Base-by-base conservation (phyloP, 164 flowering plant genomes). In the Sextonia rubra region DNA sequence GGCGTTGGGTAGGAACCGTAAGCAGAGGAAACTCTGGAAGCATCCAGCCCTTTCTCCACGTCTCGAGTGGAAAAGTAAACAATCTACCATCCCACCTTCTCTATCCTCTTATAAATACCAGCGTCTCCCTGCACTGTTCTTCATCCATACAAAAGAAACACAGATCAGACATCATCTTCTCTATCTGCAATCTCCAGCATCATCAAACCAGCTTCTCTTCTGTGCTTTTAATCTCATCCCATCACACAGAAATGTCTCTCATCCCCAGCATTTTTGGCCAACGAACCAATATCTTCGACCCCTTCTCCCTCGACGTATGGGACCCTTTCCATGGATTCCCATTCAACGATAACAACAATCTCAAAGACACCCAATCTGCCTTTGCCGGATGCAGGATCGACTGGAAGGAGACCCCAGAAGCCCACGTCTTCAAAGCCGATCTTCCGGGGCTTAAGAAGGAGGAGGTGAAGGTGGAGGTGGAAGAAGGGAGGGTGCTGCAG, bases 361-460 rank as follows among this genome's bases (percentile, higher is more conserved):
- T 62, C 58, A 14, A 67, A 69, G 56, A 82, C 77, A 27, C 24
- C 14, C 62, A 72, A 0, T 24, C 83, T 9, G 71, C 73, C 11
- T 56, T 81, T 3, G 79, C 73, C 2, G 69, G 65, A 61, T 47
- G 79, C 60, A 15, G 20, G 60, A 55, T 55, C 17, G 60, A 55
- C n/a, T 55, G 60, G 60, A 55, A 55, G 7, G 60, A 55, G 60
- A 55, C 60, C 60, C 60, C 60, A 3, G n/a, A 55, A 15, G n/a
- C n/a, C 12, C 60, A 55, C n/a, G n/a, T 55, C 60, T 55, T 55
- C 60, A 83, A 76, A 44, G 84, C 80, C 2, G 83, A 83, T 23
- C 66, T 83, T 0, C 86, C 86, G 6, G 86, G 85, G n/a, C 60
- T 20, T 55, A 55, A 20, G n/a, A 14, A 55, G n/a, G 60, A 20